Percentiles rank a stretch among this genome's conserved stretches.
Conservation (phyloP, 192 early-diverging fungal genomes). For the Cladochytrium replicatum region DNA sequence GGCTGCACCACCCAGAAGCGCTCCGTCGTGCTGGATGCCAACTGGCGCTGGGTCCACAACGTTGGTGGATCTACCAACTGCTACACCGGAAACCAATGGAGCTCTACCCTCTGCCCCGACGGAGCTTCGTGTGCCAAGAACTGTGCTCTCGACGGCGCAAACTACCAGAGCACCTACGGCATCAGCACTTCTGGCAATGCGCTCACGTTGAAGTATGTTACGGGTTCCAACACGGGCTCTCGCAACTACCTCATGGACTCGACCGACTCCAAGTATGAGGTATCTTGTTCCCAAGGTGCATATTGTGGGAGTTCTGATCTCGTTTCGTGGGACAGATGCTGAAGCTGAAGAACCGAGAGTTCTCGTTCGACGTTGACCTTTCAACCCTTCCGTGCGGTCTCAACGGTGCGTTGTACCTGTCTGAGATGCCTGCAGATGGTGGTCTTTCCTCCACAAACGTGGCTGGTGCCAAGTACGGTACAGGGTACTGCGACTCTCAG, state of each 20-base stretch:
- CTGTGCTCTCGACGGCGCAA: slow-evolving; percentile 17
- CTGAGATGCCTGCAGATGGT: slow-evolving; percentile 13
- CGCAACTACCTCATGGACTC: slow-evolving; percentile 24
- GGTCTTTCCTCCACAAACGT: slow-evolving; percentile 7
- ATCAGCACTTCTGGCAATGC: slow-evolving; percentile 15
- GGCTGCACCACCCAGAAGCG: background rate
- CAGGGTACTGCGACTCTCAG: slow-evolving; percentile 30
- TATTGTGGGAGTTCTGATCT: too few species aligned
- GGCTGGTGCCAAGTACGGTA: slow-evolving; percentile 28
- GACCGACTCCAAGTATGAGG: slow-evolving; percentile 12
- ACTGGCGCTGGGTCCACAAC: slow-evolving; percentile 27
- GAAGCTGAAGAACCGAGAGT: slow-evolving; percentile 27
- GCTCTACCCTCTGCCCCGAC: slow-evolving; percentile 14
- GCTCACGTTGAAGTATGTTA: slow-evolving; percentile 20
- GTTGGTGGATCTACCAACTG: slow-evolving; percentile 18
- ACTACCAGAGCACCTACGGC: slow-evolving; percentile 23
- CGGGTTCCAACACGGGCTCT: slow-evolving; percentile 22
- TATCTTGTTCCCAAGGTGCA: too few species aligned
- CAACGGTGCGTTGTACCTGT: slow-evolving; percentile 30
- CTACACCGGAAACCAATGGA: slow-evolving; percentile 25
- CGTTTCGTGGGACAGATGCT: too few species aligned
- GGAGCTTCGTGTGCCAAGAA: slow-evolving; percentile 10
- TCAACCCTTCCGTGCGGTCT: slow-evolving; percentile 26
- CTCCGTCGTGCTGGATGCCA: slow-evolving; percentile 17
- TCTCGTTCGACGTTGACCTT: slow-evolving; percentile 26